Evolutionary conservation across 164 flowering plant genomes (phyloP), one percentile per base, ranked within the genome.

Genomic region (Piper longum): DNA sequence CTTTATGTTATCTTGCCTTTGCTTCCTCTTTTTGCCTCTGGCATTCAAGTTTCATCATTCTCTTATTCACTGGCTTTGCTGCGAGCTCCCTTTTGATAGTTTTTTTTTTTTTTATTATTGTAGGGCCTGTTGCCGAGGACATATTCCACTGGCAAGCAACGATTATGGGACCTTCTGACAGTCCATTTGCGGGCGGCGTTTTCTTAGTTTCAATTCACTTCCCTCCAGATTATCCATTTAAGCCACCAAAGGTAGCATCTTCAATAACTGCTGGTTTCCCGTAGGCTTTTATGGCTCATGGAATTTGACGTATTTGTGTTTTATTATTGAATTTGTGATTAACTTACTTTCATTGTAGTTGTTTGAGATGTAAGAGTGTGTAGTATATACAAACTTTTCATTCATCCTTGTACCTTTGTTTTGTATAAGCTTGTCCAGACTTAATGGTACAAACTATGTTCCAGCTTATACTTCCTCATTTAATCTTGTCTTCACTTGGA

Each of bases 201-300:
- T 83, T 83, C 70, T 75, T 83, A 48, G 82, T 79, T 5, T 57
- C 82, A 63, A 83, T 83, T 71, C 85, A 81, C 73, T 83, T 83
- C 69, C 87, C 86, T 39, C 86, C 87, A 2, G 87, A 83, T 69
- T 83, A 83, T 68, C 87, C 87, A 7, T 83, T 83, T 75, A 83
- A 83, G 77, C 87, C 87, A 18, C 87, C 87, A 36, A 81, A 83
- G 85, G 87, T 83, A 72, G 26, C 48, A 26, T 26, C 36, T 26
- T 26, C 36, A 26, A 26, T 26, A 26, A 26, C 36, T 26, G 36
- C 36, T 26, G 36, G 36, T 26, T 26, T 26, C 36, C 1, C 2
- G 36, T 26, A 26, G 36, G 36, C 36, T 26, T 26, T 26, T 26
- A 26, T 26, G 36, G 1, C 36, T 26, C 36, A 26, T 26, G 36